phyloP scores from a whole-genome alignment of 345 rosid species.

The Boechera retrofracta region DNA sequence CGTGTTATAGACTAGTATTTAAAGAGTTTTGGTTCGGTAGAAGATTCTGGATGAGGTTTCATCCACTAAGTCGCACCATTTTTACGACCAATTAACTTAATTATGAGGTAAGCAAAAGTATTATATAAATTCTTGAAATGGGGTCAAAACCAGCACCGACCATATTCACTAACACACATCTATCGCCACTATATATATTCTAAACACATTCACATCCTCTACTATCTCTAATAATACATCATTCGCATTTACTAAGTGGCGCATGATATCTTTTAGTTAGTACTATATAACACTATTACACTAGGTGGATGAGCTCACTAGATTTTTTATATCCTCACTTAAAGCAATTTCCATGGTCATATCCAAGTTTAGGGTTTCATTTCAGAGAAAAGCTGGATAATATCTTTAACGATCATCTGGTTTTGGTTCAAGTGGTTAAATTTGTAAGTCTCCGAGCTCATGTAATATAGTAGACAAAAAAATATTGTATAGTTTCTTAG shows the following conservation, averaged over 20 bases:
- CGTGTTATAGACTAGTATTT: slow-evolving; percentile 31
- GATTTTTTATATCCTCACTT: no score
- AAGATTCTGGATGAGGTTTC: slow-evolving; percentile 32
- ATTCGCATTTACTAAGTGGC: slow-evolving; percentile 35
- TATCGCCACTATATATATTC: slow-evolving; percentile 33
- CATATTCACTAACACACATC: slow-evolving; percentile 31
- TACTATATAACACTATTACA: slow-evolving; percentile 15
- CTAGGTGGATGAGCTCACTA: slow-evolving; percentile 1
- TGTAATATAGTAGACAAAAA: not conserved
- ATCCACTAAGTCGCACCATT: slow-evolving; percentile 34
- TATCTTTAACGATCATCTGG: not conserved
- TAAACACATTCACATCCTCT: slow-evolving; percentile 22
- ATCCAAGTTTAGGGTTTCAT: slow-evolving; percentile 30
- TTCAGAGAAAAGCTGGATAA: not conserved
- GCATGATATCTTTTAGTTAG: slow-evolving; percentile 35
- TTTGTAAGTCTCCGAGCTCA: not conserved
- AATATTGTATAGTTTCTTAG: not conserved
- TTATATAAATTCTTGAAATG: not conserved
- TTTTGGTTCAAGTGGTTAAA: not conserved
- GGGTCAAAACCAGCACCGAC: slow-evolving; percentile 35
- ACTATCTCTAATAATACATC: slow-evolving; percentile 23
- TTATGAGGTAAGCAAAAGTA: slow-evolving; percentile 32
- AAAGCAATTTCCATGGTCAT: slow-evolving; percentile 14
- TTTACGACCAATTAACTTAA: slow-evolving; percentile 11
- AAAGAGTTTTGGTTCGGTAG: slow-evolving; percentile 41